Evolutionary conservation across 139 green algal genomes (phyloP).

Genomic region (Chlorella sorokiniana): DNA sequence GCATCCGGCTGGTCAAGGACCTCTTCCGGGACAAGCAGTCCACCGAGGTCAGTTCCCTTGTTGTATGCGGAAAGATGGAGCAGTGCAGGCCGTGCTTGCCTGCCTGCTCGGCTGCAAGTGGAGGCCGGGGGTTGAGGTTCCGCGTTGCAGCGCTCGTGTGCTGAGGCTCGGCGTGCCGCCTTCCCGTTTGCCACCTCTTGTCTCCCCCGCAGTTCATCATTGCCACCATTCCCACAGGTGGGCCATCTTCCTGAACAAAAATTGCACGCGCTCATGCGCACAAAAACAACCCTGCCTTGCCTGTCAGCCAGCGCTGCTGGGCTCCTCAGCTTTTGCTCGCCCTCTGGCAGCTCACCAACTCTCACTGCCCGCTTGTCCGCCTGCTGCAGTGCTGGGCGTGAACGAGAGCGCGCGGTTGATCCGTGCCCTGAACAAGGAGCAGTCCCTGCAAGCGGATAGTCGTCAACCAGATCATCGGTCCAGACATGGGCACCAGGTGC

Average conservation of each 20-base stretch:
- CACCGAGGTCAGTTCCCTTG: constrained; percentile 70
- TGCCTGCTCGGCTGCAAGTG: too few species aligned
- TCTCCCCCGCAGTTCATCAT: constrained; percentile 85
- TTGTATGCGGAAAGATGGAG: background rate
- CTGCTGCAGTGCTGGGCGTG: constrained; percentile 77
- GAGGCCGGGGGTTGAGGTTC: background rate
- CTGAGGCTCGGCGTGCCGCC: background rate
- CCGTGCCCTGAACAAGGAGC: constrained; percentile 73
- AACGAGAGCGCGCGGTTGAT: constrained; percentile 85
- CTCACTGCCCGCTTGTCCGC: background rate
- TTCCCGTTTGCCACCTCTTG: background rate
- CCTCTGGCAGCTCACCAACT: too few species aligned
- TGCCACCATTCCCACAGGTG: constrained; percentile 93
- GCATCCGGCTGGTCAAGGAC: constrained; percentile 72
- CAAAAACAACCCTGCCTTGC: background rate
- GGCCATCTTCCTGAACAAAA: background rate
- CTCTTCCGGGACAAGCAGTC: constrained; percentile 87
- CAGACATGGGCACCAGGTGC: constrained; percentile 52
- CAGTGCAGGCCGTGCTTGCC: too few species aligned
- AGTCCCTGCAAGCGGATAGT: constrained; percentile 89
- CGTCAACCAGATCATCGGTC: constrained; percentile 90
- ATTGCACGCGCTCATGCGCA: background rate
- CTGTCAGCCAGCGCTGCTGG: background rate
- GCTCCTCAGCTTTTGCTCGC: too few species aligned
- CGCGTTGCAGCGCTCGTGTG: background rate